Evolutionary conservation across 257 asterid species (phyloP), one percentile per base, ranked within the genome.

Genomic region (Capsicum baccatum): DNA sequence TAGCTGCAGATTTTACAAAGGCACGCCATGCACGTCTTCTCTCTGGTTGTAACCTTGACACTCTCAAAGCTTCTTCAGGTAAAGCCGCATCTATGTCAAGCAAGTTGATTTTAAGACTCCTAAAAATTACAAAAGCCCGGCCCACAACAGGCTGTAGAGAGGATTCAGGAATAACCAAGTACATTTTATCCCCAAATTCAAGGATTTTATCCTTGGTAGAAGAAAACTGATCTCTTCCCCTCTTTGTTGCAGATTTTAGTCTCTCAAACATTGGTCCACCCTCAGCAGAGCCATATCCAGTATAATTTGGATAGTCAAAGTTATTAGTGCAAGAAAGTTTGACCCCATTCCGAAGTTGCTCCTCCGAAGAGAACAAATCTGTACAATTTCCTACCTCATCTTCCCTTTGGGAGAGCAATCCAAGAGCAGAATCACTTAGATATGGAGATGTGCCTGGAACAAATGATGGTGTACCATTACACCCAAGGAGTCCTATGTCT

Each of bases 61-160:
- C 87, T 84, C 98, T 91, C 48, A 94, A 60, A 87, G 97, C 92
- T 81, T 89, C 96, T 84, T 91, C 94, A 8, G 98, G 94, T 42
- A 97, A 89, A 60, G 94, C 98, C 85, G 97, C 96, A 83, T 97
- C 98, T 87, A 97, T 95, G 86, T 97, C 99, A 58, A 97, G 97
- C 91, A 95, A 85, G 76, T 86, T 91, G 70, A 91, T 91, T 90
- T 97, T 95, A 79, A 97, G 93, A 84, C 85, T 63, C 88, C 89
- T 86, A 83, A 94, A 88, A 86, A 93, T 85, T 79, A 91, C 95
- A 80, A 89, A 85, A 83, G 92, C 94, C 88, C 90, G 89, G 79
- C 98, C 98, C 6, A 84, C 89, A 80, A 94, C 90, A 8, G 93
- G 94, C 68, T 92, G 90, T 47, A 91, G 84, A 11, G 97, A 90